These are phyloP conservation scores for Rhodotorula kratochvilovae DNA, from an alignment of 768 basidiomycete species.

Conservation along the genomic window DNA sequence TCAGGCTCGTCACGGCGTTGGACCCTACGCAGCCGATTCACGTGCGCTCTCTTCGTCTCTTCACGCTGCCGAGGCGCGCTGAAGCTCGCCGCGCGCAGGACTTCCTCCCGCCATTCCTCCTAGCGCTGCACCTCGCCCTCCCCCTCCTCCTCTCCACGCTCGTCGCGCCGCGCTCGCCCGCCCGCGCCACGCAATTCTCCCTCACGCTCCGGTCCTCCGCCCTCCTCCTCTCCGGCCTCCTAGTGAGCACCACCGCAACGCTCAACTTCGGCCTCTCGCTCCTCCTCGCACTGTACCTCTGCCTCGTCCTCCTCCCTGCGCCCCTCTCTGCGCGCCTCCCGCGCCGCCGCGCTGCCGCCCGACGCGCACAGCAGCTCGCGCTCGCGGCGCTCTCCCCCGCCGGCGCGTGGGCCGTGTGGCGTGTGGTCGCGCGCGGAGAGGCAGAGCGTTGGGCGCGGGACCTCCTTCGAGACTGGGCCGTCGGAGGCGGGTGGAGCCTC, in stretches of 20 bases:
- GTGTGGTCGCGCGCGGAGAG: neutral
- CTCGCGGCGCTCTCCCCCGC: slow-evolving; percentile 52
- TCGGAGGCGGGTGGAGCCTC: slow-evolving; percentile 74
- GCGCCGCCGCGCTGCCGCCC: slow-evolving; percentile 53
- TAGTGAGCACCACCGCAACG: slow-evolving; percentile 77
- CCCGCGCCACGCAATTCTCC: slow-evolving; percentile 27
- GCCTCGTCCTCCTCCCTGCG: slow-evolving; percentile 57
- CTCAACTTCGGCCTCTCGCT: slow-evolving; percentile 90
- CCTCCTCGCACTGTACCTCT: slow-evolving; percentile 61
- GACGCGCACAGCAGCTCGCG: slow-evolving; percentile 53
- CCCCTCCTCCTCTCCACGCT: slow-evolving; percentile 19
- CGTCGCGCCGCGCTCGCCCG: slow-evolving; percentile 11
- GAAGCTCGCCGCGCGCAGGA: neutral
- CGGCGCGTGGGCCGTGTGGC: slow-evolving; percentile 56
- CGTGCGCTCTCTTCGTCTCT: neutral
- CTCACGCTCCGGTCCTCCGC: slow-evolving; percentile 65
- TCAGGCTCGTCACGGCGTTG: slow-evolving; percentile 5
- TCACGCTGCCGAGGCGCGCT: no score
- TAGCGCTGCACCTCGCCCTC: slow-evolving; percentile 19
- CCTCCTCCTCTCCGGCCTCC: slow-evolving; percentile 75
- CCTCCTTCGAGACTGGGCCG: slow-evolving; percentile 60
- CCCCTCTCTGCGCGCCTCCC: slow-evolving; percentile 45
- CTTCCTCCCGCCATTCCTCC: slow-evolving; percentile 4
- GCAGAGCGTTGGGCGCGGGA: slow-evolving; percentile 22
- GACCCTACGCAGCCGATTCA: neutral